Conservation (phyloP, 345 rosid species). For the Litchi chinensis region DNA sequence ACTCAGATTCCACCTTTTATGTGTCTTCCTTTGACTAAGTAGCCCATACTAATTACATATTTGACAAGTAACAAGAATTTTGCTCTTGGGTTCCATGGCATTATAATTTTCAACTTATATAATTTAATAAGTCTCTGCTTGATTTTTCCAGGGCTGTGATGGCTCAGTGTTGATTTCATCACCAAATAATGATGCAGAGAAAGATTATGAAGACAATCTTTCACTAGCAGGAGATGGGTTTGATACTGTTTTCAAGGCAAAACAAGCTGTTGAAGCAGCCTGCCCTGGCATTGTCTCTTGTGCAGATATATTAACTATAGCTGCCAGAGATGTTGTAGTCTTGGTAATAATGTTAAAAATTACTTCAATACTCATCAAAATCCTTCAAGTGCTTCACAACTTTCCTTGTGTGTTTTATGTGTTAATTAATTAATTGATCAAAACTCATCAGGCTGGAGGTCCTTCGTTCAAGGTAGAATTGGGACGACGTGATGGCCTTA, state of each 20-base stretch:
- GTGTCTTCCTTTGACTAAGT: no score
- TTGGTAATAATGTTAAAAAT: conserved; percentile 39
- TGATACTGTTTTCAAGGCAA: conserved; percentile 73
- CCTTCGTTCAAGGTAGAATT: conserved; percentile 69
- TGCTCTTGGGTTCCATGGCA: neutral
- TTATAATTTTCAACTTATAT: neutral
- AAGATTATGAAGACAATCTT: conserved; percentile 69
- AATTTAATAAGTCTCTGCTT: neutral
- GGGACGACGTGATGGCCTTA: conserved; percentile 79
- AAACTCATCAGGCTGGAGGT: conserved; percentile 67
- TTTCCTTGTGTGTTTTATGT: neutral
- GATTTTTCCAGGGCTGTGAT: conserved; percentile 73
- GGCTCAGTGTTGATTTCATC: conserved; percentile 71
- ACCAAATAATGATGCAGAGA: conserved; percentile 80
- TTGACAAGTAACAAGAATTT: neutral
- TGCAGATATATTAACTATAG: conserved; percentile 78
- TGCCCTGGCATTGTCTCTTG: conserved; percentile 85
- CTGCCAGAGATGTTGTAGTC: conserved; percentile 81
- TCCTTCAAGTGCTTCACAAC: neutral
- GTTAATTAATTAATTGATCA: neutral
- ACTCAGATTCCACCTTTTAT: neutral
- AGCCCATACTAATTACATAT: no score
- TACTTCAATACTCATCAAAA: no score
- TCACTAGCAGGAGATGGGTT: conserved; percentile 96
- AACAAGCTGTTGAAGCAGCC: conserved; percentile 61